Base-by-base conservation (phyloP, 2,329 filamentous ascomycete species). In the Calycina herbarum region DNA sequence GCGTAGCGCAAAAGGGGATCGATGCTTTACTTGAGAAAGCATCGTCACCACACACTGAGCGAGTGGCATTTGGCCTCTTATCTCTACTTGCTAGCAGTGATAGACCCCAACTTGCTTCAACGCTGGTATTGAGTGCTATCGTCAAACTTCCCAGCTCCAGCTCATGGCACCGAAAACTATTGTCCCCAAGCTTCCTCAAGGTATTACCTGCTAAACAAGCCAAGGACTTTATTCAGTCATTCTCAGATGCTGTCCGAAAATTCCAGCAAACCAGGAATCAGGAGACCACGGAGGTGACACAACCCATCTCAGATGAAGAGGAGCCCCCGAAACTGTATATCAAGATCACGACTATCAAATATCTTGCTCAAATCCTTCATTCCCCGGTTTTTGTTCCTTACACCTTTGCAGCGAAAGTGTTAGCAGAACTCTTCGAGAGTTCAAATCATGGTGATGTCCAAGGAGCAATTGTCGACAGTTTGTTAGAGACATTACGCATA, bases 311-410 rank as follows among this genome's bases (percentile, higher is more conserved):
- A 24, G 20, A 13, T 15, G 27, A 56, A 4, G 27, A 54, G 29
- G 31, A 13, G 6, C 11, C 45, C 15, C 11, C 4, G 8, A 24
- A 51, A 24, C 42, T 27, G 11, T 54, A 7, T 54, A 29, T 61
- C 27, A 61, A 61, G 29, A 54, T 61, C 42, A 61, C 59, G 15
- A 61, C 59, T n/a, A 61, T 61, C 24, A 61, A 61, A 54, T 61
- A 61, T 35, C 59, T 61, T 20, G 59, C 59, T 17, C 42, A 61
- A 35, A 20, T 61, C 27, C 59, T 61, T 10, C 11, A 61, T 35
- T 51, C 40, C 24, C 10, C 59, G 29, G 40, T 13, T 15, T 51
- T 48, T 33, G 29, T 61, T 10, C 27, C 42, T 54, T 27, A 8
- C 7, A 24, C 10, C 10, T 61, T 61, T 38, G 20, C 59, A 1